These are phyloP conservation scores for Chrysochromulina tobinii DNA, from an alignment of 78 protist species.

Conservation along the genomic window DNA sequence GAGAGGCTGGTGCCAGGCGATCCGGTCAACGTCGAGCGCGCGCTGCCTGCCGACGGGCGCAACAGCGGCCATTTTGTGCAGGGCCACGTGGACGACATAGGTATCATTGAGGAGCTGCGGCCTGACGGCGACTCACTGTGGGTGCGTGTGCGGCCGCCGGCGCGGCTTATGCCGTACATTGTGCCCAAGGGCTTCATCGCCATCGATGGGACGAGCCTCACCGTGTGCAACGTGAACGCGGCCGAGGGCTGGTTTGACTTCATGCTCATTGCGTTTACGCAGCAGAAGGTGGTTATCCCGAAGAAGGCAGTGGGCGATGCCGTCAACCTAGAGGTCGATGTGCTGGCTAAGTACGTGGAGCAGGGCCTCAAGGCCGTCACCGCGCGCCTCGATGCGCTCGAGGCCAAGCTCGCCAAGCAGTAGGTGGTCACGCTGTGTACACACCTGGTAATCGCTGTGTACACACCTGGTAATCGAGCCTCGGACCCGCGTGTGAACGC, in stretches of 20 bases:
- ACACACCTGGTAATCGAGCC: no score
- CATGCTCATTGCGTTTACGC: constrained; percentile 41
- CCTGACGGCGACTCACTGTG: constrained; percentile 14
- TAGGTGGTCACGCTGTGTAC: no score
- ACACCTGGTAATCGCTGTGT: no score
- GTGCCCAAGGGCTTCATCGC: constrained; percentile 56
- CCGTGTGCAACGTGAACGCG: constrained; percentile 31
- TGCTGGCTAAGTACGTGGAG: constrained; percentile 45
- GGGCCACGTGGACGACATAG: constrained; percentile 47
- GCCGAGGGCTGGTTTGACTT: constrained; percentile 17
- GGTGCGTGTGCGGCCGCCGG: neutral
- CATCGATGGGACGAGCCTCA: constrained; percentile 43
- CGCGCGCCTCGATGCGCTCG: neutral
- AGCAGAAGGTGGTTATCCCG: constrained; percentile 22
- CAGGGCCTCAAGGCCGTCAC: neutral
- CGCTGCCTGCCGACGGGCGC: constrained; percentile 37
- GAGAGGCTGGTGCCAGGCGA: neutral
- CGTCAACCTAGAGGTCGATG: constrained; percentile 47
- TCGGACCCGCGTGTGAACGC: no score
- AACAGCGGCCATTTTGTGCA: constrained; percentile 44
- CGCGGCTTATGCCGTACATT: constrained; percentile 1
- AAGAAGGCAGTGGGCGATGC: neutral
- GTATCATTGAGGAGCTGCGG: neutral
- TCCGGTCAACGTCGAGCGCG: constrained; percentile 42
- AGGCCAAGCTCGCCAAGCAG: neutral